phyloP scores from a whole-genome alignment of 805 yeast species.

The Nakazawaea ernobii region DNA sequence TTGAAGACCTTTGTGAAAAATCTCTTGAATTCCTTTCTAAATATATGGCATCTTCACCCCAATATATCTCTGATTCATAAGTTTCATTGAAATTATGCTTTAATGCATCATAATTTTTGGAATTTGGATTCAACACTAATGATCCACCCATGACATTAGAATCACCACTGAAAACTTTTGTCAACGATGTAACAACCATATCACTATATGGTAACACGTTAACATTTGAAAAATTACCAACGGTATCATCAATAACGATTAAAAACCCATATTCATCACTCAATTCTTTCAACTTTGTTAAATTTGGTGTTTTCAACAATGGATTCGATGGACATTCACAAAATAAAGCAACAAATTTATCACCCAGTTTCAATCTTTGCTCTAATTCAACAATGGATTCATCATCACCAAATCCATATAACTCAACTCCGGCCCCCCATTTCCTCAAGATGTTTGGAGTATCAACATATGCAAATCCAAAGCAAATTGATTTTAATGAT shows the following conservation, averaged over 20 bases:
- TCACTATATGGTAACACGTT: slow-evolving; percentile 82
- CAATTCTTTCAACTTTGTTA: slow-evolving; percentile 55
- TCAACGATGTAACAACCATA: slow-evolving; percentile 77
- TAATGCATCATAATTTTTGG: slow-evolving; percentile 43
- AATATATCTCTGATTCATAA: slow-evolving; percentile 69
- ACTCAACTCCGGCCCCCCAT: slow-evolving; percentile 89
- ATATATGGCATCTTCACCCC: slow-evolving; percentile 93
- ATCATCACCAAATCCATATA: slow-evolving; percentile 80
- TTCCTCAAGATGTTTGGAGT: slow-evolving; percentile 79
- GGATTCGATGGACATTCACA: slow-evolving; percentile 97
- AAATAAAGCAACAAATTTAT: slow-evolving; percentile 67
- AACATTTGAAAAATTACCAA: slow-evolving; percentile 84
- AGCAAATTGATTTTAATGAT: slow-evolving; percentile 70
- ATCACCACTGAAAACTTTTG: slow-evolving; percentile 91
- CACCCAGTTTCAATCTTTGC: slow-evolving; percentile 51
- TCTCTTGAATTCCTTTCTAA: slow-evolving; percentile 92
- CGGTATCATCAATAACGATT: slow-evolving; percentile 89
- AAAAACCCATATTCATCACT: slow-evolving; percentile 69
- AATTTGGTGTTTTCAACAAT: slow-evolving; percentile 77
- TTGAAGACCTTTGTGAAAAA: slow-evolving; percentile 56
- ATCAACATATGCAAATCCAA: slow-evolving; percentile 95
- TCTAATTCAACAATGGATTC: slow-evolving; percentile 63
- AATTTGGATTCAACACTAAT: slow-evolving; percentile 65
- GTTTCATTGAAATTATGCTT: slow-evolving; percentile 44
- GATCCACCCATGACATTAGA: slow-evolving; percentile 96